Base-by-base conservation (phyloP, 2,329 filamentous ascomycete genomes). In the Pezicula radicicola region DNA sequence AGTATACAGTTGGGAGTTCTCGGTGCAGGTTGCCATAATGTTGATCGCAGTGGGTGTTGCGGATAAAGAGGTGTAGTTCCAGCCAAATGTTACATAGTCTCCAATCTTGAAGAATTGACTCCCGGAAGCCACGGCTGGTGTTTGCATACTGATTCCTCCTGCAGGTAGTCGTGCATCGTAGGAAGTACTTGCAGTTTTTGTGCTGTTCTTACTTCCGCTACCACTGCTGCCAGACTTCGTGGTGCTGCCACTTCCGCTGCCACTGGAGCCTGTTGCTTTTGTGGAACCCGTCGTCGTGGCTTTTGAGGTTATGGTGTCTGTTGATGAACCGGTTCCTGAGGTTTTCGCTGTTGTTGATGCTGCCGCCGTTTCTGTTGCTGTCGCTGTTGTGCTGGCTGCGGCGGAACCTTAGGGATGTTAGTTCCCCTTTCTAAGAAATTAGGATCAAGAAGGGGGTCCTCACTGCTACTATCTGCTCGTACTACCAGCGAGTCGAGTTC, bases 41-140 rank as follows among this genome's bases (percentile, higher is more conserved):
- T 87, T 81, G 52, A 87, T 63, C 39, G 81, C 83, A 3, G 79
- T 82, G 2, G 84, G 84, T 1, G 73, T 78, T 25, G 71, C 80
- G 50, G 75, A 72, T 28, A 87, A 66, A 42, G 77, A 77, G 3
- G 84, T 87, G 71, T 85, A 87, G 69, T 86, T 86, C 82, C 83
- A 87, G 44, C 70, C 75, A 68, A 80, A 83, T 13, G 81, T 85
- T 41, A 85, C 71, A 42, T 72, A 62, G 52, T 84, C 76, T 55
- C 80, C 78, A 55, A 86, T 81, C 63, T 81, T 81, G 74, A 80
- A 85, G 39, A 83, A 73, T 53, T 76, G 72, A 9, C 74, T 72
- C 25, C 72, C 71, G 10, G 68, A 64, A 3, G 71, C 73, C 6
- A 72, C 66, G 37, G 73, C 69, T 1, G 83, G 83, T 2, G 73